A percentile compares a stretch with the other conserved stretches of the same genome.
Evolutionary conservation across 106 monocot genomes (phyloP).

Genomic region (Platanthera guangdongensis): DNA sequence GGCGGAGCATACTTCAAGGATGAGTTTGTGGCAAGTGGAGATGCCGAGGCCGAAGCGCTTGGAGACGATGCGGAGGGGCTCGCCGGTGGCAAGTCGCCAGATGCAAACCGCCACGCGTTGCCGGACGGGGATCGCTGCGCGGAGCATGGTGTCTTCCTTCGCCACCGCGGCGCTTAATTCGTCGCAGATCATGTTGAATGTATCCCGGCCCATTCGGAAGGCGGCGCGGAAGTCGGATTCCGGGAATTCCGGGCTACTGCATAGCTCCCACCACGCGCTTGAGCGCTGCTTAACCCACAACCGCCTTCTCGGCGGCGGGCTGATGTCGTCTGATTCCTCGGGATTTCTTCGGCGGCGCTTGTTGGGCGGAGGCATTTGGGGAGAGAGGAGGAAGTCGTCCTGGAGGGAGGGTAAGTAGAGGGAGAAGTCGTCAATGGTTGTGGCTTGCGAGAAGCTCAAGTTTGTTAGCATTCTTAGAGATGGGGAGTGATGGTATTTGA

Average conservation of each 20-base stretch:
- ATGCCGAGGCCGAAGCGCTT: constrained; percentile 87
- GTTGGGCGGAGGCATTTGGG: constrained; percentile 5
- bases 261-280: constrained; percentile 38
- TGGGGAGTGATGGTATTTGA: not conserved
- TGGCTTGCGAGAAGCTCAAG: not conserved
- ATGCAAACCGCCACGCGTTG: constrained; percentile 67
- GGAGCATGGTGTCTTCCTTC: constrained; percentile 67
- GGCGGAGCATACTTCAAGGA: constrained; percentile 88
- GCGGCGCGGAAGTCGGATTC: constrained; percentile 30
- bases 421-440: not conserved
- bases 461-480: not conserved
- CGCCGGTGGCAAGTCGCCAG: constrained; percentile 63
- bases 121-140: constrained; percentile 57
- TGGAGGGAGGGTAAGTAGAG: constrained; percentile 2
- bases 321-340: not conserved
- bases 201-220: constrained; percentile 27
- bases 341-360: not conserved
- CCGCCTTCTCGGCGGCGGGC: constrained; percentile 8
- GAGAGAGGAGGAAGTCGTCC: not conserved
- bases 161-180: constrained; percentile 42
- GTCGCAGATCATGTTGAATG: constrained; percentile 32
- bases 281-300: constrained; percentile 41
- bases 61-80: constrained; percentile 57
- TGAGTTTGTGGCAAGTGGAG: constrained; percentile 96
- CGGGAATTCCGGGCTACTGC: constrained; percentile 21